Evolutionary conservation across 352 stramenopile genomes (phyloP).

Genomic region (Pythium inflatum): DNA sequence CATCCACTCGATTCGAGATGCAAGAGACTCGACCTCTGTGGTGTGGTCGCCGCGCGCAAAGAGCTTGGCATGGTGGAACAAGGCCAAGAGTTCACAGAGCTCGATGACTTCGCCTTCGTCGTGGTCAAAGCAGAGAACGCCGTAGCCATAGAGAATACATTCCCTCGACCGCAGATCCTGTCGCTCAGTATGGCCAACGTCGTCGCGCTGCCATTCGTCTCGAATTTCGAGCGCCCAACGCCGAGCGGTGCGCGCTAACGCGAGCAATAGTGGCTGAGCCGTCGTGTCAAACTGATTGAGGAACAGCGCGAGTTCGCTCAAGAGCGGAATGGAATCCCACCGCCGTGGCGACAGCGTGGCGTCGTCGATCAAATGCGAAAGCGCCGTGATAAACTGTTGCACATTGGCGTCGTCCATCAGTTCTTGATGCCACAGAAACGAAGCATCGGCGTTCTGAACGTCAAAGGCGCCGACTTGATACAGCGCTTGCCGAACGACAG

Average conservation of each 20-base stretch:
- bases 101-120: conserved; percentile 11
- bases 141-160: conserved; percentile 23
- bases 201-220: conserved; percentile 25
- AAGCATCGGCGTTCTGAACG: not conserved
- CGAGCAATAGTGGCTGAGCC: conserved; percentile 22
- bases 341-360: conserved; percentile 14
- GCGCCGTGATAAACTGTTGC: conserved; percentile 28
- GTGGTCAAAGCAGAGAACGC: conserved; percentile 13
- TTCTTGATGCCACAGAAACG: conserved; percentile 50
- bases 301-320: conserved; percentile 40
- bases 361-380: conserved; percentile 27
- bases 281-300: conserved; percentile 34
- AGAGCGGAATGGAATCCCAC: not conserved
- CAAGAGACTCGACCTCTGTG: not conserved
- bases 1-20: conserved; percentile 36
- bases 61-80: conserved; percentile 2
- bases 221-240: conserved; percentile 12
- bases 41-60: conserved; percentile 15
- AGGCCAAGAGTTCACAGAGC: conserved; percentile 8
- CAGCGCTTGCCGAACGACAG: conserved; percentile 48
- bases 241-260: conserved; percentile 22
- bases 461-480: conserved; percentile 50
- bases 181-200: not conserved
- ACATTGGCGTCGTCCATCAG: conserved; percentile 25
- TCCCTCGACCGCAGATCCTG: conserved; percentile 12